Evolutionary conservation across 768 basidiomycete genomes (phyloP).

Genomic region (Boletus sensibilis): DNA sequence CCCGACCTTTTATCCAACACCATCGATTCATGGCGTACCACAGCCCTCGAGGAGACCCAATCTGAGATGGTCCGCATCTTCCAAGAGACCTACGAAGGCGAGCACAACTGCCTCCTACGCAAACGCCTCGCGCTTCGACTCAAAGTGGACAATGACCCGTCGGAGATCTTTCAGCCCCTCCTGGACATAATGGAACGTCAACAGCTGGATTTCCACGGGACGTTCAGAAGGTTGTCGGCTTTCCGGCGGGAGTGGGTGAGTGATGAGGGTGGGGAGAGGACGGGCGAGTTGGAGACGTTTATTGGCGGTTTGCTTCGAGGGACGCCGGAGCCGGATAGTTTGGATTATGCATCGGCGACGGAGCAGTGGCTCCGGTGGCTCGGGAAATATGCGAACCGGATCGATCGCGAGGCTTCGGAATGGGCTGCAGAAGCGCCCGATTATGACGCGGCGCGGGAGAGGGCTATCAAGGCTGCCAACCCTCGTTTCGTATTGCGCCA

Average conservation of each 20-base stretch:
- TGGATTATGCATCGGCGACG: constrained; percentile 46
- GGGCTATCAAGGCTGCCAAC: constrained; percentile 61
- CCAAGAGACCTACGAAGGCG: constrained; percentile 55
- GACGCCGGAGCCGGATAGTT: constrained; percentile 45
- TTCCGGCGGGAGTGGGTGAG: constrained; percentile 50
- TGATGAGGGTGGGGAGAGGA: constrained; percentile 12
- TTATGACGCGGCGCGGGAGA: constrained; percentile 46
- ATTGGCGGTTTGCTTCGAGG: constrained; percentile 45
- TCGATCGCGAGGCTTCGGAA: constrained; percentile 49
- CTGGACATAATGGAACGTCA: constrained; percentile 73
- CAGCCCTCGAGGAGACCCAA: constrained; percentile 50
- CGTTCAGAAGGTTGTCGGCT: constrained; percentile 69
- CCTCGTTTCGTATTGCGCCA: constrained; percentile 92
- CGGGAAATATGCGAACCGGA: constrained; percentile 54
- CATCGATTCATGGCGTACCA: constrained; percentile 59
- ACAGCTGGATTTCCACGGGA: constrained; percentile 82
- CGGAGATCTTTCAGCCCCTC: constrained; percentile 58
- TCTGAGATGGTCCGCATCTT: constrained; percentile 62
- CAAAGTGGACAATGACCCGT: constrained; percentile 57
- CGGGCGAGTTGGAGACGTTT: constrained; percentile 37
- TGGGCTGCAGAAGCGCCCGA: constrained; percentile 41
- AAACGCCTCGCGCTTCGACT: constrained; percentile 78
- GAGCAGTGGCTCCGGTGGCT: constrained; percentile 66
- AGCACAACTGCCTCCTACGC: constrained; percentile 70
- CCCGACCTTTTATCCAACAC: constrained; percentile 48